A percentile compares a stretch with the other conserved stretches of the same genome.
These are phyloP conservation scores for Hirschioporus abietinus DNA, from an alignment of 768 basidiomycete species.

Conservation along the genomic window DNA sequence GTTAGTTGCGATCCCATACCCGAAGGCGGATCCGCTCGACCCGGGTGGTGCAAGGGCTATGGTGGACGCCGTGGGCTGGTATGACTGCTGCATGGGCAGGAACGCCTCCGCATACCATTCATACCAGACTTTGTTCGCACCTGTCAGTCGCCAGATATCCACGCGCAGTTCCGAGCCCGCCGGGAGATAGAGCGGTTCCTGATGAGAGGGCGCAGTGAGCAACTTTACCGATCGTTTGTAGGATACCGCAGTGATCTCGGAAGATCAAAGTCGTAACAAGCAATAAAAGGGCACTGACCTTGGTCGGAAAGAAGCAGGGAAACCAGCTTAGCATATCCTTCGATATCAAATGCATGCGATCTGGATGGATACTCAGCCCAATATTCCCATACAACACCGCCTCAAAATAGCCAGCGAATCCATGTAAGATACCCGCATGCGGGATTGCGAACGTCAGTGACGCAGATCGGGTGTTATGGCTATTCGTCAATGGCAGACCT, in stretches of 20 bases:
- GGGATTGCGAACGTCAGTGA: constrained; percentile 89
- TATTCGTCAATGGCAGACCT: constrained; percentile 93
- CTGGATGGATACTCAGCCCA: constrained; percentile 91
- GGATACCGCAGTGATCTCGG: neutral
- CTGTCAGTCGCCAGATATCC: constrained; percentile 90
- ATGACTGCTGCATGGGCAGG: constrained; percentile 50
- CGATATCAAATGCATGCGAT: constrained; percentile 77
- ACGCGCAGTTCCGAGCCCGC: constrained; percentile 89
- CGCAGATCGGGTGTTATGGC: constrained; percentile 88
- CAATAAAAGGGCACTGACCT: constrained; percentile 41
- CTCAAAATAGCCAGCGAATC: constrained; percentile 96
- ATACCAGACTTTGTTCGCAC: constrained; percentile 91
- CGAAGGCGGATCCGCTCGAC: constrained; percentile 14
- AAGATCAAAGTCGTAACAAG: neutral
- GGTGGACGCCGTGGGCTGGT: constrained; percentile 27
- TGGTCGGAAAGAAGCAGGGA: constrained; percentile 93
- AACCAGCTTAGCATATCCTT: constrained; percentile 99
- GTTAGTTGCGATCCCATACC: neutral
- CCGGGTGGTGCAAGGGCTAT: constrained; percentile 13
- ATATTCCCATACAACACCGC: constrained; percentile 87
- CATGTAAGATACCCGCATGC: constrained; percentile 89
- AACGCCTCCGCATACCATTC: constrained; percentile 98
- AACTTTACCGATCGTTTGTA: neutral
- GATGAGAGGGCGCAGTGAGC: constrained; percentile 4
- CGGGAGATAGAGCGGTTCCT: constrained; percentile 94